Percentiles rank a stretch among this genome's conserved stretches.
Conservation (phyloP, 73 alveolate genomes). For the Symbiodinium natans region DNA sequence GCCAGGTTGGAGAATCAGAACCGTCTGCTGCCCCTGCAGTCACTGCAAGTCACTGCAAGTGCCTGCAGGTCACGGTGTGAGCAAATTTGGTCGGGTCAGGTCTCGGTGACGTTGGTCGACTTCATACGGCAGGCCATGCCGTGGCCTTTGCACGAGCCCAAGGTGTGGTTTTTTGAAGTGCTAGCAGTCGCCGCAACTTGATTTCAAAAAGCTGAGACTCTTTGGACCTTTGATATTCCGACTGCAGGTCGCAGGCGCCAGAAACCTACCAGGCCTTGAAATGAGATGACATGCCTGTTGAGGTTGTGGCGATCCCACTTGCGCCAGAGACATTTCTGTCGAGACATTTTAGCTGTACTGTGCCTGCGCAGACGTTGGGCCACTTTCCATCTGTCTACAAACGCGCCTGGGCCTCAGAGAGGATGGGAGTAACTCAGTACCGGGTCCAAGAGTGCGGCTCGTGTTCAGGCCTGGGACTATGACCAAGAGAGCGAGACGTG, state of each 20-base stretch:
- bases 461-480: conserved; percentile 77
- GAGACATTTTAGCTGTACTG: no score
- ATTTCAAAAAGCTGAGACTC: not conserved
- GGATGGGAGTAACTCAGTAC: no score
- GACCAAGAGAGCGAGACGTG: conserved; percentile 75
- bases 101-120: conserved; percentile 49
- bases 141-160: conserved; percentile 56
- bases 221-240: not conserved
- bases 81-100: not conserved
- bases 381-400: conserved; percentile 82
- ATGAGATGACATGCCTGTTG: no score
- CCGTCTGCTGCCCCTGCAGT: no score
- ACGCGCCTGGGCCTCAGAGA: conserved; percentile 24
- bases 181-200: not conserved
- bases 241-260: conserved; percentile 80
- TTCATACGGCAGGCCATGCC: conserved; percentile 75
- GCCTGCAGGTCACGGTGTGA: no score
- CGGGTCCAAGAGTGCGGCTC: no score
- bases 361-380: conserved; percentile 60
- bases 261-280: conserved; percentile 84
- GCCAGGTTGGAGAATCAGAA: conserved; percentile 1
- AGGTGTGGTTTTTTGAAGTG: not conserved
- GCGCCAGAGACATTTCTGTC: no score
- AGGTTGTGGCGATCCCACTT: no score
- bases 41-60: not conserved